Base-by-base conservation (phyloP, 768 basidiomycete species). In the Leucocoprinus birnbaumii region DNA sequence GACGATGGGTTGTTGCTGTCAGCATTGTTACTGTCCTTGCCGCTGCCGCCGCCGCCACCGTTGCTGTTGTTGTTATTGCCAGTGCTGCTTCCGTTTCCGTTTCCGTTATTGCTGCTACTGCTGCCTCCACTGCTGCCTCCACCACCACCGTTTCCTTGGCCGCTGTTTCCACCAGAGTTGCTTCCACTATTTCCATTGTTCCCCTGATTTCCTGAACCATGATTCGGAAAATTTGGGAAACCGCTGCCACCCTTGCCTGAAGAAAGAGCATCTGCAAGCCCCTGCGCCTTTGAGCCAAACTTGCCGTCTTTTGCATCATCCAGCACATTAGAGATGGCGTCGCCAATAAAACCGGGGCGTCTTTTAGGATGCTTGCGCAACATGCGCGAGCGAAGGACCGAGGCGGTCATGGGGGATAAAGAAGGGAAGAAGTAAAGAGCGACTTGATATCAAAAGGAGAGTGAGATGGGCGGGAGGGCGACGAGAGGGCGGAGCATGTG, bases 61-160 rank as follows among this genome's bases (percentile, higher is more conserved):
- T 22, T 38, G 3, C 25, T 18, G 45, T 38, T 53, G 48, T 56
- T 56, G 59, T 50, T 56, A 51, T 48, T 57, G 53, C 40, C 27
- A 35, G 21, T 38, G 4, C 27, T 22, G 45, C 40, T 53, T 46
- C 54, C 57, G 61, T 50, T 56, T 48, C 46, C 55, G 55, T 38
- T 34, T 34, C 27, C 44, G 2, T 35, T 24, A 49, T 38, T 53
- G 49, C 54, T 56, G 61, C 50, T 56, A 51, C 46, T 57, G 55
- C 35, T 34, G 38, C 27, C 44, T 5, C 27, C 31, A 49, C 42
- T 8, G 42, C 37, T 47, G 4, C 16, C 14, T 21, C 27, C 37
- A n/a, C 50, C 56, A 35, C n/a, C 24, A 27, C 46, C 54, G n/a
- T n/a, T 11, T 31, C 21, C 48, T 31, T 31, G 31, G 24, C 24